A percentile compares a stretch with the other conserved stretches of the same genome.
phyloP scores from a whole-genome alignment of 345 rosid genomes.

The Aquilaria sinensis region DNA sequence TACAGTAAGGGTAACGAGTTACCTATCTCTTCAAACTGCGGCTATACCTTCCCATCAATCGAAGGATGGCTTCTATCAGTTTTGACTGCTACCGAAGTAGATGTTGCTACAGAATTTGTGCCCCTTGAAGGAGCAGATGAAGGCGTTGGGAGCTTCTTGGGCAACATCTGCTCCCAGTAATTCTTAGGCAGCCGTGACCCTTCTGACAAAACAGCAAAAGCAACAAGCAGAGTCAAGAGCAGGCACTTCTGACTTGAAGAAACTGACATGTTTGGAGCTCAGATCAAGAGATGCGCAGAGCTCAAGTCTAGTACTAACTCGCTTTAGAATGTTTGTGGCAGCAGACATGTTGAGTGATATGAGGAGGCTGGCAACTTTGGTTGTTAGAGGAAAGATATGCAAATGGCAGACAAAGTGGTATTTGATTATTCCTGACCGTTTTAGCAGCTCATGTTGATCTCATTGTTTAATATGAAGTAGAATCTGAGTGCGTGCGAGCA shows the following conservation, averaged over 20 bases:
- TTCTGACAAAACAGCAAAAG: constrained; percentile 35
- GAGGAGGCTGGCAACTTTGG: constrained; percentile 59
- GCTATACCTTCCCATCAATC: constrained; percentile 50
- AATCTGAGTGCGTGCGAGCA: constrained; percentile 4
- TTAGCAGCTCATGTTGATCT: constrained; percentile 21
- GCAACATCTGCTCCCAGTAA: constrained; percentile 77
- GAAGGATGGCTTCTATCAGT: constrained; percentile 31
- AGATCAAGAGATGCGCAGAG: constrained; percentile 18
- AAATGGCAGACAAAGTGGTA: constrained; percentile 68
- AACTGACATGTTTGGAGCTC: constrained; percentile 24
- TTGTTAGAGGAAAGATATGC: constrained; percentile 55
- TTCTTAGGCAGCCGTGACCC: constrained; percentile 60
- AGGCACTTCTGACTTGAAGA: constrained; percentile 36
- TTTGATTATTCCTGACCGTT: constrained; percentile 34
- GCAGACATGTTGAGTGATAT: constrained; percentile 61
- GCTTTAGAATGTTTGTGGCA: constrained; percentile 35
- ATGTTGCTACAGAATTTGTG: constrained; percentile 55
- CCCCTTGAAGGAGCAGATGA: constrained; percentile 87
- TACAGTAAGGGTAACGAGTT: constrained; percentile 17
- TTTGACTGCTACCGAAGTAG: constrained; percentile 31
- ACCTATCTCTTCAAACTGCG: constrained; percentile 10
- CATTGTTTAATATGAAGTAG: constrained; percentile 15
- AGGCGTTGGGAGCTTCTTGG: constrained; percentile 74
- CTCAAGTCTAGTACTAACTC: constrained; percentile 12
- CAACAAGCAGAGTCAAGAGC: constrained; percentile 32